Evolutionary conservation across 345 rosid genomes (phyloP).

Genomic region (Chamaenerion angustifolium): DNA sequence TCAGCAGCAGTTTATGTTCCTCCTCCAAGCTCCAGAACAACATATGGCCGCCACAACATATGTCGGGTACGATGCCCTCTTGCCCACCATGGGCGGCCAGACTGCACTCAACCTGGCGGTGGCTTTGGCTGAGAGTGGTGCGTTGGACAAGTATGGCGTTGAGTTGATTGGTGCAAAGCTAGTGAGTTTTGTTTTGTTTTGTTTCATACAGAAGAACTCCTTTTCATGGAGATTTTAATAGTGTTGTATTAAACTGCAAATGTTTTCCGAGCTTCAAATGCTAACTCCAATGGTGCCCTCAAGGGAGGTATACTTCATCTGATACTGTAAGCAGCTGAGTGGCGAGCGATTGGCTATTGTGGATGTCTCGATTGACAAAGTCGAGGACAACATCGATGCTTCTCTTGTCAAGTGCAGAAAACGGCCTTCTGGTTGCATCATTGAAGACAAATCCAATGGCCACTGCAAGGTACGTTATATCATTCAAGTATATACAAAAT

Average conservation of each 20-base stretch:
- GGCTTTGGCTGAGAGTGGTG: no score
- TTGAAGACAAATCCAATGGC: constrained; percentile 79
- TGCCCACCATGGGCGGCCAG: no score
- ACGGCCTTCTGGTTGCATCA: constrained; percentile 95
- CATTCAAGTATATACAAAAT: no score
- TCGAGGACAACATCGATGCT: constrained; percentile 75
- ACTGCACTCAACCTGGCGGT: no score
- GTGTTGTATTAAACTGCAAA: constrained; percentile 24
- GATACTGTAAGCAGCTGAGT: constrained; percentile 64
- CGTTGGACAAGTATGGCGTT: no score
- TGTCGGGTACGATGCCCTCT: no score
- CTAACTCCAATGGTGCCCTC: constrained; percentile 88
- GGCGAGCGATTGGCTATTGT: constrained; percentile 86
- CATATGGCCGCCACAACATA: no score
- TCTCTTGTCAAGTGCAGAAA: constrained; percentile 71
- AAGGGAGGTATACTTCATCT: constrained; percentile 79
- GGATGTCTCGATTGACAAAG: constrained; percentile 73
- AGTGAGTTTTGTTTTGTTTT: constrained; percentile 30
- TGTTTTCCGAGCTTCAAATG: constrained; percentile 94
- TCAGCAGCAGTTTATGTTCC: no score
- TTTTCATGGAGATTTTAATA: no score
- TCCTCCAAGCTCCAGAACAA: no score
- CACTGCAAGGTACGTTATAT: constrained; percentile 65
- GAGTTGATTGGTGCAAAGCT: no score
- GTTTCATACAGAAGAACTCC: background rate